Conservation (phyloP, 2,329 filamentous ascomycete genomes). For the Fusarium chaquense region DNA sequence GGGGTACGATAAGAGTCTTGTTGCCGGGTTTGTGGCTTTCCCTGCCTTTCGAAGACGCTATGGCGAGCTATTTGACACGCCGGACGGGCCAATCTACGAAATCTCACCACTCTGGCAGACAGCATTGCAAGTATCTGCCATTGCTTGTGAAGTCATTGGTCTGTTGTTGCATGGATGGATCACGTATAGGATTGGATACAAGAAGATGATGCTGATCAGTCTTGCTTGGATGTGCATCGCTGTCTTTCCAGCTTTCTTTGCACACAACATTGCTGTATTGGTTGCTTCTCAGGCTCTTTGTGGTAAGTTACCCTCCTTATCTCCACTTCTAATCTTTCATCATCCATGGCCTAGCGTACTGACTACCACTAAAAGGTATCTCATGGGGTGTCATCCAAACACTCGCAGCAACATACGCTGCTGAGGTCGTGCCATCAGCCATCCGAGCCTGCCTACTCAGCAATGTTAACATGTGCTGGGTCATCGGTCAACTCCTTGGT, state of each 20-base stretch:
- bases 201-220: conserved; percentile 54
- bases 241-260: conserved; percentile 57
- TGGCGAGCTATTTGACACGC: conserved; percentile 39
- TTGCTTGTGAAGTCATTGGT: conserved; percentile 49
- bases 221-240: conserved; percentile 52
- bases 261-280: conserved; percentile 48
- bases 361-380: conserved; percentile 25
- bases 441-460: conserved; percentile 52
- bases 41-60: conserved; percentile 42
- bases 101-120: conserved; percentile 31
- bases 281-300: conserved; percentile 52
- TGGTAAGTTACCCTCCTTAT: conserved; percentile 6
- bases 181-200: conserved; percentile 53
- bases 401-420: conserved; percentile 55
- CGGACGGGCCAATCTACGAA: conserved; percentile 20
- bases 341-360: neutral
- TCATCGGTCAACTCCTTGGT: conserved; percentile 55
- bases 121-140: conserved; percentile 15
- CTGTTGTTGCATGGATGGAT: conserved; percentile 56
- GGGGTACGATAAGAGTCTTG: conserved; percentile 35
- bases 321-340: neutral
- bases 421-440: conserved; percentile 52
- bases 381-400: conserved; percentile 54
- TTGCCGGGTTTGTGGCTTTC: conserved; percentile 36
- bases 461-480: conserved; percentile 58